Evolutionary conservation across 2,329 filamentous ascomycete species (phyloP), one percentile per base, ranked within the genome.

Genomic region (Fusarium sp.): DNA sequence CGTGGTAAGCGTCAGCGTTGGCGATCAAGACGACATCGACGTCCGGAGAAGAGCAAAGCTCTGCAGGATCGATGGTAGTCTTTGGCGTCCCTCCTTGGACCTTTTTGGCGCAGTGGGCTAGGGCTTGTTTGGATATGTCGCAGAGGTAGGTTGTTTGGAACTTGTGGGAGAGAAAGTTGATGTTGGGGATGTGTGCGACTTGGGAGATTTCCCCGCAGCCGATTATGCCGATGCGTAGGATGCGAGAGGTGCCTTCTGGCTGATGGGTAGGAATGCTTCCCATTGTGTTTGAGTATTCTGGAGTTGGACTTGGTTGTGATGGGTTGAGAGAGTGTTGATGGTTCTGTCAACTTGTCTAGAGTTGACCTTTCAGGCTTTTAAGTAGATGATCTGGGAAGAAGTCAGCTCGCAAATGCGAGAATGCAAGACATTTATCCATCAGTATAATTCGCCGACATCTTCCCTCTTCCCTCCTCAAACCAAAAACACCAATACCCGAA

Each of bases 1-100:
- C 85, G 78, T 91, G 90, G 71, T 85, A 89, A 34, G 87, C 88
- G 72, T 90, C 86, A 14, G 85, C 81, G 59, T 82, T 89, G 40
- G 83, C 82, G 64, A 91, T 83, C 73, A 91, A 83, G 47, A 91
- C 88, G 4, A 90, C 81, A 67, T 90, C 86, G 18, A 89, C 84
- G 3, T 86, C 82, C 0, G 80, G 61, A 3, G 83, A 82, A 13
- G 80, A 72, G 75, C 84, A 85, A 31, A 89, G 78, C 47, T 86
- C 82, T 18, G 81, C 66, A 2, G 86, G 79, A 62, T 84, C 72
- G 37, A 79, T 78, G 6, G 84, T 85, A 10, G 77, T 79, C 62
- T 80, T 70, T 6, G 79, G 75, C 7, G 29, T 24, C 6, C 29
- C 60, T 8, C 64, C 66, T 14, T 67, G 66, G 4, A 82, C 67